Evolutionary conservation across 139 green algal genomes (phyloP), one percentile per base, ranked within the genome.

Genomic region (Nannochloris sp.): DNA sequence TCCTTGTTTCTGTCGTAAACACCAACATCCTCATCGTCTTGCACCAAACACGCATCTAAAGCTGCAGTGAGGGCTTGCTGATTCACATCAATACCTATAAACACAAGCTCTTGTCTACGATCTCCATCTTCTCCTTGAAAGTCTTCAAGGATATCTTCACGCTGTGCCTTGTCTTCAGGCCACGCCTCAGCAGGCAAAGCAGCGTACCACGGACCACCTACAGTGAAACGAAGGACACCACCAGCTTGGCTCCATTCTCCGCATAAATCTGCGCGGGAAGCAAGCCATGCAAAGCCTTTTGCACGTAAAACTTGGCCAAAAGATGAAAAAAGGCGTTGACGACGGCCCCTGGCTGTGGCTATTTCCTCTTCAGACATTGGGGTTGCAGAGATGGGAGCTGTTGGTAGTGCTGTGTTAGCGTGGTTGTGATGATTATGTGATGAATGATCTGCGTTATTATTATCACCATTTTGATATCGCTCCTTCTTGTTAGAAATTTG

Each of bases 231-330:
- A 56, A 92, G 42, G 13, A 86, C 51, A 42, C 72, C 69, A 4
- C 83, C 83, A 2, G 81, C 79, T 53, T 79, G 75, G 71, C 72
- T 87, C 88, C 88, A 95, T 46, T 91, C 79, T 9, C 70, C 83
- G 8, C 68, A 80, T 63, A 87, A 61, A 37, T 84, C 59, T 7
- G 78, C 64, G 1, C 84, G 51, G 19, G 30, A 64, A 25, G 81
- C 81, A 68, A 92, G 59, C 85, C 85, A 95, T 15, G 77, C 70
- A 64, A 85, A 90, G 33, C 88, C 88, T 71, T 91, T 93, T 47
- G 74, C 81, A 31, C 88, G 71, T 47, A 92, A 46, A 61, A 93
- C 35, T 35, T 71, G 31, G 27, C 80, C 77, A 58, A 74, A 81
- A 6, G 27, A 12, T 14, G 35, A 47, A 46, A 23, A 37, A 60